These are phyloP conservation scores for Boeremia lycopersici DNA, from an alignment of 2,329 filamentous ascomycete species.

Conservation along the genomic window DNA sequence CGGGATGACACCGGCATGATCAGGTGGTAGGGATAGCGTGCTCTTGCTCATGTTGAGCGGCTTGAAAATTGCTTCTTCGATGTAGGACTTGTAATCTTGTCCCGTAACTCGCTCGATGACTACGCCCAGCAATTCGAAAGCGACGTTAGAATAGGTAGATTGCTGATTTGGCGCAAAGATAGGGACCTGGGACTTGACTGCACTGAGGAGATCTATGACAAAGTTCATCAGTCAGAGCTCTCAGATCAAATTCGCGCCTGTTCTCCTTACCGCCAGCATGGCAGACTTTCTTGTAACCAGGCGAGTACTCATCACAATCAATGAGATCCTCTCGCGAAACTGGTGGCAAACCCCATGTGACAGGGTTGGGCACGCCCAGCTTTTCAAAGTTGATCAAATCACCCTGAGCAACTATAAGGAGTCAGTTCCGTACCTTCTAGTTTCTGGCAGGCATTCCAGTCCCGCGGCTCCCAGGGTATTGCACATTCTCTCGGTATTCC, in stretches of 20 bases:
- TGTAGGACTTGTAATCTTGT: conserved; percentile 46
- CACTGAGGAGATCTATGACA: conserved; percentile 39
- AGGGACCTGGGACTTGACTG: conserved; percentile 39
- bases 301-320: conserved; percentile 44
- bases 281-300: conserved; percentile 40
- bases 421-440: conserved; percentile 36
- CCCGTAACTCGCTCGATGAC: conserved; percentile 48
- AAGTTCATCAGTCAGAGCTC: conserved; percentile 14
- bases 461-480: conserved; percentile 1
- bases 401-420: conserved; percentile 34
- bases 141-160: conserved; percentile 52
- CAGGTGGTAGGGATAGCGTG: conserved; percentile 34
- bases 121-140: conserved; percentile 51
- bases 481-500: conserved; percentile 51
- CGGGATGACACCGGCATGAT: conserved; percentile 50
- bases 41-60: conserved; percentile 43
- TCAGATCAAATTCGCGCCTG: too few species aligned
- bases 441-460: conserved; percentile 16
- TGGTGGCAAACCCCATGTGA: conserved; percentile 44
- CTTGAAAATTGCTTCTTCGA: conserved; percentile 48
- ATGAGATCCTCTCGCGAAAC: conserved; percentile 38
- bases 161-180: conserved; percentile 52
- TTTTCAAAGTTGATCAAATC: conserved; percentile 34
- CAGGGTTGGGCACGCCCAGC: conserved; percentile 1
- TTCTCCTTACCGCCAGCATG: conserved; percentile 22